These are phyloP conservation scores for Mycena albidolilacea DNA, from an alignment of 768 basidiomycete genomes.

Conservation along the genomic window DNA sequence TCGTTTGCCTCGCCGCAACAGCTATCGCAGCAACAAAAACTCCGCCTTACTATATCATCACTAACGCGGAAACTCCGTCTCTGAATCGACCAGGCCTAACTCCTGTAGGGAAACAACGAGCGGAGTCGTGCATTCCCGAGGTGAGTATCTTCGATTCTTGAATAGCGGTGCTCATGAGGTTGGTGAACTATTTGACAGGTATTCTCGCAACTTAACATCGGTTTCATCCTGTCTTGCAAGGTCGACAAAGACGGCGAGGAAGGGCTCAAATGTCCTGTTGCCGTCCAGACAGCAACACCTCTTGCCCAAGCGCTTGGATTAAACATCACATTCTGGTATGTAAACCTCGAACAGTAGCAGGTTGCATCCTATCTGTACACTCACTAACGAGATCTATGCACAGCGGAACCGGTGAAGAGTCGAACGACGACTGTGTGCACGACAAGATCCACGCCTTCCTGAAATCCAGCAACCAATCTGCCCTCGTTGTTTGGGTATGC, in stretches of 20 bases:
- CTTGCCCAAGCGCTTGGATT: constrained; percentile 19
- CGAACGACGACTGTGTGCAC: constrained; percentile 15
- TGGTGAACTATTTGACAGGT: not conserved
- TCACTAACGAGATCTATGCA: not conserved
- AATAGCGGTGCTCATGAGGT: not conserved
- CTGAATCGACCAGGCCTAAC: constrained; percentile 15
- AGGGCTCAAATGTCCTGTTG: constrained; percentile 9
- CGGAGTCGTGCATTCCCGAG: constrained; percentile 5
- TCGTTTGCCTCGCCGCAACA: constrained; percentile 19
- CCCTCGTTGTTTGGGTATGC: constrained; percentile 22
- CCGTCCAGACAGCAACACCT: constrained; percentile 7
- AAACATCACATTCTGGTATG: constrained; percentile 12
- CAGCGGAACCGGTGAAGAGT: constrained; percentile 18
- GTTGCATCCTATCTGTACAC: not conserved
- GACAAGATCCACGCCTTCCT: constrained; percentile 13
- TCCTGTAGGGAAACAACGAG: constrained; percentile 16
- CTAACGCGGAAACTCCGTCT: constrained; percentile 17
- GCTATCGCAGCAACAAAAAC: constrained; percentile 14
- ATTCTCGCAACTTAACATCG: constrained; percentile 22
- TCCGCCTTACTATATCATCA: constrained; percentile 11
- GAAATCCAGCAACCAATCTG: constrained; percentile 17
- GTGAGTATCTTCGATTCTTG: constrained; percentile 14
- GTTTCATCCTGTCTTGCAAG: constrained; percentile 20
- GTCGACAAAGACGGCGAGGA: constrained; percentile 21
- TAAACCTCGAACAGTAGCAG: not conserved